Evolutionary conservation across 768 basidiomycete species (phyloP), one percentile per base, ranked within the genome.

Genomic region (Saitozyma sp.): DNA sequence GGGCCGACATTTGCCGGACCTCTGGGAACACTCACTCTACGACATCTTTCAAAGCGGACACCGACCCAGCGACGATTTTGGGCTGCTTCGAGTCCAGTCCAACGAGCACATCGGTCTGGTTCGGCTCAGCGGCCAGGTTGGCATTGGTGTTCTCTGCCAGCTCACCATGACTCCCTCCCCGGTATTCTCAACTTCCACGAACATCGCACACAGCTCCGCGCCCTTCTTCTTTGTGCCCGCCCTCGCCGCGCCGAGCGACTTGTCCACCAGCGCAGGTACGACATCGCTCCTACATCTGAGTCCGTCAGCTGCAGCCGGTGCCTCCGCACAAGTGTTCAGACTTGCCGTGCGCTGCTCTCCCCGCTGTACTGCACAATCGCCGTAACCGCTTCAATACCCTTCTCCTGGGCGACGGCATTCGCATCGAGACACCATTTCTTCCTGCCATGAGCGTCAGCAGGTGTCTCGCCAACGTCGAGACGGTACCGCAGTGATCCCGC

Each of bases 401-500:
- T 97, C 83, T 99, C 96, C 80, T 99, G 96, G 10, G 95, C 94
- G 39, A 97, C 95, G 37, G 89, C 96, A 79, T 98, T 98, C 0
- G 92, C 83, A 74, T 99, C 96, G 3, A 87, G 87, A 42, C 83
- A 91, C 79, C 71, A 94, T 87, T 89, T 92, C 85, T 89, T 92
- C 69, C 77, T 78, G 64, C 4, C 2, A 29, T 29, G 29, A 5
- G 29, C n/a, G 41, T 48, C 17, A n/a, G 48, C n/a, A 54, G 37
- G 11, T 37, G 11, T 9, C 9, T 19, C 46, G 8, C 16, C 17
- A n/a, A 20, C 37, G 17, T 37, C 38, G 3, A 8, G 20, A 29
- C 6, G 17, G 10, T 11, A 17, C 6, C 48, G 11, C 40, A 45
- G 16, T 41, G 40, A 9, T 5, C 16, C 39, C n/a, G 16, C 11